Conservation (phyloP, 2,329 filamentous ascomycete genomes). For the Septoria linicola region DNA sequence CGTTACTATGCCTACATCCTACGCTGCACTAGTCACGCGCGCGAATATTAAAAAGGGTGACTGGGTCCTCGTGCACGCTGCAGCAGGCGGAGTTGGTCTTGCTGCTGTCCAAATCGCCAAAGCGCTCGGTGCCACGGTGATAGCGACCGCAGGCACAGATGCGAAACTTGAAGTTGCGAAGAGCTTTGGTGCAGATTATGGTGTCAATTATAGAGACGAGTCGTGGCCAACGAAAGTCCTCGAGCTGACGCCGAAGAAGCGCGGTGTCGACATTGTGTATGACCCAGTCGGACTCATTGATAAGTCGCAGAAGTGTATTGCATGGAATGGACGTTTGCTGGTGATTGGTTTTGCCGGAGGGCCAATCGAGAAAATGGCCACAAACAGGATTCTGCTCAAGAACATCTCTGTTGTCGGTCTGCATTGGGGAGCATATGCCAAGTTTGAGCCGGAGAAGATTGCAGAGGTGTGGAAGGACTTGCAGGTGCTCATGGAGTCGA, state of each 20-base stretch:
- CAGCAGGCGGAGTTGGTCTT: conserved; percentile 85
- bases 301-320: conserved; percentile 81
- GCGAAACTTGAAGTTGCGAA: conserved; percentile 78
- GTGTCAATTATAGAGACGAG: conserved; percentile 69
- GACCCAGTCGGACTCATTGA: conserved; percentile 92
- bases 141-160: conserved; percentile 80
- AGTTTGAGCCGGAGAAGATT: conserved; percentile 69
- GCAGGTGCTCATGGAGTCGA: conserved; percentile 70
- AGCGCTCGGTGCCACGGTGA: conserved; percentile 85
- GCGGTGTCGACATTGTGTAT: conserved; percentile 87
- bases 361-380: conserved; percentile 83
- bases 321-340: conserved; percentile 86
- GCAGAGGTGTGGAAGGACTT: conserved; percentile 78
- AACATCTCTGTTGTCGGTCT: conserved; percentile 88
- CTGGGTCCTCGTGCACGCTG: conserved; percentile 85
- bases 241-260: conserved; percentile 69
- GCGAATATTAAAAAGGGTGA: conserved; percentile 76
- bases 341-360: conserved; percentile 88
- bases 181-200: conserved; percentile 80
- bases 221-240: conserved; percentile 69
- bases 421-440: conserved; percentile 85
- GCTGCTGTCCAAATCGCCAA: conserved; percentile 94
- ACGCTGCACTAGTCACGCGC: conserved; percentile 75
- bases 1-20: conserved; percentile 87
- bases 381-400: conserved; percentile 90